Base-by-base conservation (phyloP, 2,329 filamentous ascomycete species). In the Aspergillus sp. region DNA sequence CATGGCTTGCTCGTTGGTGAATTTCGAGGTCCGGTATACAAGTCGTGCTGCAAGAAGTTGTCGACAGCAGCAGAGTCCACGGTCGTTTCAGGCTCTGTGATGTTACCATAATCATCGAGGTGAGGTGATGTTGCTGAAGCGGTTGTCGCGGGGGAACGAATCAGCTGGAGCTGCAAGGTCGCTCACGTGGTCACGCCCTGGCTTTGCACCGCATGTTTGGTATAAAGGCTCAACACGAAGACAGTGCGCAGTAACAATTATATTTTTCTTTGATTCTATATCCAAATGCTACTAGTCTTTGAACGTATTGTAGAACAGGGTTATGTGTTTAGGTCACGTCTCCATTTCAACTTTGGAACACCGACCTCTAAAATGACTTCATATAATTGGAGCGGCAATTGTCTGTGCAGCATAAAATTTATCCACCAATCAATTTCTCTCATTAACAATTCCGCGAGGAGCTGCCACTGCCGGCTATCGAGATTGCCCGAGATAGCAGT, bases 351-450 rank as follows among this genome's bases (percentile, higher is more conserved):
- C 5, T 37, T 37, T 37, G 11, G 33, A 9, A 14, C 35, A 37
- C 12, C 35, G 14, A 37, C 35, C 35, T 37, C 9, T n/a, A 37
- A 7, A 37, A 37, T 37, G 12, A 37, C 35, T n/a, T 37, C 15
- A 37, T 37, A 6, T 37, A n/a, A 14, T 37, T 31, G 27, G 27
- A 31, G 27, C 35, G 12, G 35, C 15, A 37, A 37, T 37, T n/a
- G 35, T 37, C 35, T 3, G 27, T 9, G 12, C 14, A 37, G 35
- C 14, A 37, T 24, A 24, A 14, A 9, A 24, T 37, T 65, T 64
- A 52, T 60, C 67, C 67, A 68, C 66, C 65, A 68, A 69, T 68
- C 46, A 63, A 27, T 33, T n/a, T 14, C 14, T 5, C 9, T 7
- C 11, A 48, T 48, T 48, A 48, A 35, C 45, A 48, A 48, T 35